A percentile compares a stretch with the other conserved stretches of the same genome.
Conservation (phyloP, 169 alveolate species). For the Theileria orientalis region DNA sequence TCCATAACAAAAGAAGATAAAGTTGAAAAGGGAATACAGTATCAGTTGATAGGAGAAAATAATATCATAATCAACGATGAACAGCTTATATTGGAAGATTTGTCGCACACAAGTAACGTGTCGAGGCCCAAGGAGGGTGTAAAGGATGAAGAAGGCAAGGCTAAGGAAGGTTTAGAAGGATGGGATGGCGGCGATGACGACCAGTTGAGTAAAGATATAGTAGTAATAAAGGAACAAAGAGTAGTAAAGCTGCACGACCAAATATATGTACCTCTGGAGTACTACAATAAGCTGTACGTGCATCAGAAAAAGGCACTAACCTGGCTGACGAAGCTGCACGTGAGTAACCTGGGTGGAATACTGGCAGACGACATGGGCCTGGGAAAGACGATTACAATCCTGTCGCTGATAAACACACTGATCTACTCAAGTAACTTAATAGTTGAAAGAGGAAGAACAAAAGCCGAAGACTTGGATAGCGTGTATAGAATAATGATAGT, state of each 20-base stretch:
- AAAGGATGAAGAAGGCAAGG: slow-evolving; percentile 10
- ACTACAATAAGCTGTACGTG: slow-evolving; percentile 33
- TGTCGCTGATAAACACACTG: slow-evolving; percentile 38
- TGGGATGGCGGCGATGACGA: slow-evolving; percentile 8
- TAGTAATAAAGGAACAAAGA: not conserved
- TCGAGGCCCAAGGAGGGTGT: too few relatives aligned
- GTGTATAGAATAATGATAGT: slow-evolving; percentile 63
- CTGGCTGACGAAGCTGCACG: slow-evolving; percentile 54
- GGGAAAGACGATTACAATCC: slow-evolving; percentile 66
- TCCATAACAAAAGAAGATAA: slow-evolving; percentile 11
- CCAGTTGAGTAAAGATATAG: slow-evolving; percentile 17
- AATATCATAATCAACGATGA: slow-evolving; percentile 38
- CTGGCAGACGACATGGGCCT: slow-evolving; percentile 88
- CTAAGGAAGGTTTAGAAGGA: not conserved
- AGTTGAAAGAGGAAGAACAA: not conserved
- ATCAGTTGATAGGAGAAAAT: slow-evolving; percentile 28
- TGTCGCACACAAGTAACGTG: too few relatives aligned
- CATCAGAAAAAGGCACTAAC: slow-evolving; percentile 56
- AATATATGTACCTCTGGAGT: slow-evolving; percentile 18
- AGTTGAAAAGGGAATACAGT: slow-evolving; percentile 3
- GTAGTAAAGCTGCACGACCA: slow-evolving; percentile 23
- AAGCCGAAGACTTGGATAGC: not conserved
- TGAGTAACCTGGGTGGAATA: slow-evolving; percentile 58
- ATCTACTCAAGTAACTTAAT: slow-evolving; percentile 15
- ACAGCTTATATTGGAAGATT: slow-evolving; percentile 28